Conservation (phyloP, 139 green algal species). For the Tetradesmus obliquus region DNA sequence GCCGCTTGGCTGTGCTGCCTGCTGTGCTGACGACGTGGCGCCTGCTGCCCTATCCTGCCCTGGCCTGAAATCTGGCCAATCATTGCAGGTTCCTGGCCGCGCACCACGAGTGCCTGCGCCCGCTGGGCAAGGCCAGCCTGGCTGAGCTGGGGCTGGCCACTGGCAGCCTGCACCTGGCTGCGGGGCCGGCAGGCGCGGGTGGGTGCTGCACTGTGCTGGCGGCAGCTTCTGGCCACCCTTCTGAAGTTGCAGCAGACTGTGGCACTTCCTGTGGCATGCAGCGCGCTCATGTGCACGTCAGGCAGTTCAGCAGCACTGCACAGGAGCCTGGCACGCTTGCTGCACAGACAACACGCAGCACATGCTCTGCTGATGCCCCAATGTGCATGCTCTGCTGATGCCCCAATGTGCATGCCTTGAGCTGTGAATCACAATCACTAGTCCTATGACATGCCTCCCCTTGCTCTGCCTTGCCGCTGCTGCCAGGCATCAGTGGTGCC, state of each 20-base stretch:
- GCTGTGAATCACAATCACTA: neutral
- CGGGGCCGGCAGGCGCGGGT: neutral
- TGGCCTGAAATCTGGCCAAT: too few relatives aligned
- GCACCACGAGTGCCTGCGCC: conserved; percentile 20
- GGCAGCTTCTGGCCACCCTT: neutral
- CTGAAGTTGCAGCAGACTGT: neutral
- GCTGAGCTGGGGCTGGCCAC: conserved; percentile 36
- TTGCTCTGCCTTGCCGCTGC: neutral
- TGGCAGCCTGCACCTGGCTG: conserved; percentile 36
- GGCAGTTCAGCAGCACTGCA: neutral
- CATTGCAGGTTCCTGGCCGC: conserved; percentile 29
- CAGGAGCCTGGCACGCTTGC: too few relatives aligned
- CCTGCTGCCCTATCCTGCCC: neutral
- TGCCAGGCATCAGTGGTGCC: neutral
- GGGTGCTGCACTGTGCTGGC: neutral
- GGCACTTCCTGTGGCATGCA: too few relatives aligned
- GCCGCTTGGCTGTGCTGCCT: neutral
- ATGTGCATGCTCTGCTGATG: neutral
- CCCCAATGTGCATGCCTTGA: neutral
- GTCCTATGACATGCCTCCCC: too few relatives aligned
- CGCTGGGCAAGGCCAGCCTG: conserved; percentile 14
- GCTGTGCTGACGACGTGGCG: neutral
- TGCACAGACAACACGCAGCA: neutral
- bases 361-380: neutral
- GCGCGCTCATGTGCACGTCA: too few relatives aligned